Evolutionary conservation across 345 rosid species (phyloP).

Genomic region (Nasturtium officinale): DNA sequence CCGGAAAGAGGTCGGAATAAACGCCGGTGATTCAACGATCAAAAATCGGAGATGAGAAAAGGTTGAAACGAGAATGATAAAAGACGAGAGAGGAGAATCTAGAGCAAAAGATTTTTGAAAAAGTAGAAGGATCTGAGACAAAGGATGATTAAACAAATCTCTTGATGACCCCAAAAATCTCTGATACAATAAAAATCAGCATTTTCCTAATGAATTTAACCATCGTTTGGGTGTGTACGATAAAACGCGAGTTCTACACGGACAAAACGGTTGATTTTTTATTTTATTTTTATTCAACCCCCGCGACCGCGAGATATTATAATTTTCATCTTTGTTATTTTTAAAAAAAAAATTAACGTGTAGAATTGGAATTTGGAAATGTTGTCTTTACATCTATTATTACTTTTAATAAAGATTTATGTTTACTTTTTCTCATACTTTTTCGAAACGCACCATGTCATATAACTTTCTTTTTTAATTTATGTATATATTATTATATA

Average conservation of each 20-base stretch:
- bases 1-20: not conserved
- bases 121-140: constrained; percentile 32
- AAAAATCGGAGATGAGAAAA: constrained; percentile 27
- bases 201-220: constrained; percentile 7
- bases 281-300: not conserved
- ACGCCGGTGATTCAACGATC: constrained; percentile 26
- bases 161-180: not conserved
- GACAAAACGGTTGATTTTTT: constrained; percentile 52
- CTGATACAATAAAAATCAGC: constrained; percentile 27
- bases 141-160: constrained; percentile 4
- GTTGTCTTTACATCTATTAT: too few species aligned
- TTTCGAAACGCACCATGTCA: too few species aligned
- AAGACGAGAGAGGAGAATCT: constrained; percentile 24
- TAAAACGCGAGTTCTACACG: constrained; percentile 64
- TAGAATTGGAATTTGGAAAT: too few species aligned
- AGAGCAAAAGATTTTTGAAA: not conserved
- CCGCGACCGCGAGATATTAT: not conserved
- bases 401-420: too few species aligned
- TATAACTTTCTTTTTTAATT: too few species aligned
- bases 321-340: too few species aligned
- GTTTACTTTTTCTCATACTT: too few species aligned
- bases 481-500: too few species aligned
- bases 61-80: constrained; percentile 18
- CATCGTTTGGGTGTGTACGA: constrained; percentile 41
- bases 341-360: too few species aligned